A percentile compares a stretch with the other conserved stretches of the same genome.
phyloP scores from a whole-genome alignment of 495 filamentous ascomycete species.

The Parachaetomium inaequale region DNA sequence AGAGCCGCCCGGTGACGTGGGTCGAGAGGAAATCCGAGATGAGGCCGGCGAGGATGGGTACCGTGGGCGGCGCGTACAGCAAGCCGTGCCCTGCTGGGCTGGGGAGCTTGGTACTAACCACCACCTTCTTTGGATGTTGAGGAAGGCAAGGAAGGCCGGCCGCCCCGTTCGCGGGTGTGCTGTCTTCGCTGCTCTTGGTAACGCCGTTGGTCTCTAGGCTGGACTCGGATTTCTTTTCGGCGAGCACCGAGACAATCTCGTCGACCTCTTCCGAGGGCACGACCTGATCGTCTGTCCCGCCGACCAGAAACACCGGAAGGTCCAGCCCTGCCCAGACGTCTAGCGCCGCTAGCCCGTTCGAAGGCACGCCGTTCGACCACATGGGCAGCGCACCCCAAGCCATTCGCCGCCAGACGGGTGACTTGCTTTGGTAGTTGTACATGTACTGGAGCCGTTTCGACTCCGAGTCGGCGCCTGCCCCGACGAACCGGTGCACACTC shows the following conservation, averaged over 20 bases:
- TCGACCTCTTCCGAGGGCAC: constrained; percentile 67
- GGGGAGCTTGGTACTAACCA: constrained; percentile 71
- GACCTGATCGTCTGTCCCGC: constrained; percentile 71
- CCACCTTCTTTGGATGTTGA: constrained; percentile 44
- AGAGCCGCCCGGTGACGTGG: constrained; percentile 72
- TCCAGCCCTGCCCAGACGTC: constrained; percentile 70
- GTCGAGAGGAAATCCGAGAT: constrained; percentile 75
- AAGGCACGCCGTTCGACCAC: constrained; percentile 46
- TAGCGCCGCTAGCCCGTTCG: constrained; percentile 64
- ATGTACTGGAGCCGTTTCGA: constrained; percentile 72
- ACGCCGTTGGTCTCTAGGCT: constrained; percentile 11
- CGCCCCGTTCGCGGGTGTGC: constrained; percentile 36
- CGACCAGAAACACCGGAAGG: constrained; percentile 72
- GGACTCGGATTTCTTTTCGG: constrained; percentile 20
- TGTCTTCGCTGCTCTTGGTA: constrained; percentile 38
- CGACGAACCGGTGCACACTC: constrained; percentile 78
- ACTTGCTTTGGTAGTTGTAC: constrained; percentile 79
- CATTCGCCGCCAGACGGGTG: constrained; percentile 81
- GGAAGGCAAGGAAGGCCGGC: constrained; percentile 43
- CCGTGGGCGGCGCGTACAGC: constrained; percentile 72
- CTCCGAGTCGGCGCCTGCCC: constrained; percentile 66
- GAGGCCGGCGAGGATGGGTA: constrained; percentile 72
- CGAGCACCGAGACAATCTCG: constrained; percentile 50
- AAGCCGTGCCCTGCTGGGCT: constrained; percentile 78
- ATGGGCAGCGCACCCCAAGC: constrained; percentile 64